phyloP scores from a whole-genome alignment of 2,329 filamentous ascomycete species.

The Teratosphaeriaceae sp. region DNA sequence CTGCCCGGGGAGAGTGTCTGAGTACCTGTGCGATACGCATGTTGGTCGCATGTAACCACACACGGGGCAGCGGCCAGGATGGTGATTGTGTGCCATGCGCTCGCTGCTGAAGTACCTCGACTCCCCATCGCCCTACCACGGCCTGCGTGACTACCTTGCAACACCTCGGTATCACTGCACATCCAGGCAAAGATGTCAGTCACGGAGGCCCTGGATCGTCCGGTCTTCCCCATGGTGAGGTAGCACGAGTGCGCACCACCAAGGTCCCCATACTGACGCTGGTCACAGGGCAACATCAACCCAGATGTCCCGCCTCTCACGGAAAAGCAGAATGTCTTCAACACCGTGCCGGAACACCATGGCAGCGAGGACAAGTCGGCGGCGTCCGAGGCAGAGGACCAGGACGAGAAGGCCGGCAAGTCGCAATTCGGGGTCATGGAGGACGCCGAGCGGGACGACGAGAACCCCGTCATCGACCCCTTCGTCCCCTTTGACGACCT shows the following conservation, averaged over 20 bases:
- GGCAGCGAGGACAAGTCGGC: constrained; percentile 11
- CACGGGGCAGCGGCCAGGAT: neutral
- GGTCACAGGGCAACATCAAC: constrained; percentile 19
- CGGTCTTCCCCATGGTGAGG: constrained; percentile 27
- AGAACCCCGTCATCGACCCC: constrained; percentile 28
- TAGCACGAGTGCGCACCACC: neutral
- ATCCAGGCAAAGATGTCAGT: constrained; percentile 16
- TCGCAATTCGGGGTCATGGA: constrained; percentile 23
- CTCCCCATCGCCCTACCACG: neutral
- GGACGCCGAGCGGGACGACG: constrained; percentile 22
- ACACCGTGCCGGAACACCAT: constrained; percentile 8
- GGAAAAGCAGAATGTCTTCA: constrained; percentile 33
- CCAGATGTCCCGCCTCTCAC: constrained; percentile 26
- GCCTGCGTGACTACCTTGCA: neutral
- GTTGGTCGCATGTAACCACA: neutral
- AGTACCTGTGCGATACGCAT: neutral
- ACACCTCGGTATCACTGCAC: neutral
- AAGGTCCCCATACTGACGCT: constrained; percentile 1
- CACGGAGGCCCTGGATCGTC: constrained; percentile 28
- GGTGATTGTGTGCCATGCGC: neutral
- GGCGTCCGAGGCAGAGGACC: constrained; percentile 17
- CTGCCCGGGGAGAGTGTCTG: neutral
- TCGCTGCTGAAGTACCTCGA: neutral
- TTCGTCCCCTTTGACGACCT: constrained; percentile 39
- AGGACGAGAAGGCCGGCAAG: constrained; percentile 20